Evolutionary conservation across 768 basidiomycete species (phyloP).

Genomic region (Lepiota venenata): DNA sequence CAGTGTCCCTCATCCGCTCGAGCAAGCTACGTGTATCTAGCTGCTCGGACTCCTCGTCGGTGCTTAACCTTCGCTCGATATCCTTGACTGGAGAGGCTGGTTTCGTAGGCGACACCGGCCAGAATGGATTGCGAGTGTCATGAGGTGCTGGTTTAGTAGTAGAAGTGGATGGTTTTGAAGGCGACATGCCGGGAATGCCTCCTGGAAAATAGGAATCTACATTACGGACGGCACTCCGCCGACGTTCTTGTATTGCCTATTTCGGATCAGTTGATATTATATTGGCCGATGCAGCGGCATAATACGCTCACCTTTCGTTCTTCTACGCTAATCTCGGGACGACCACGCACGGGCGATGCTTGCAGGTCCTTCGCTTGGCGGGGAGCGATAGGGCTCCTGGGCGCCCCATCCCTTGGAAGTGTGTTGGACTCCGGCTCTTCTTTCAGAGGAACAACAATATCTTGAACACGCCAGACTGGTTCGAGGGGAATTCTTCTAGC

Average conservation of each 20-base stretch:
- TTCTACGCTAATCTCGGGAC: slow-evolving; percentile 33
- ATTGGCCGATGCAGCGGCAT: background rate
- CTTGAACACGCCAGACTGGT: slow-evolving; percentile 53
- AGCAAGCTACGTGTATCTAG: slow-evolving; percentile 39
- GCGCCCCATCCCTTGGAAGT: background rate
- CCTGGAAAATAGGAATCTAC: slow-evolving; percentile 49
- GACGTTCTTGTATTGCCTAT: slow-evolving; percentile 57
- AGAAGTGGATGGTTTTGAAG: slow-evolving; percentile 22
- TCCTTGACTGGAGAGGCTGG: slow-evolving; percentile 12
- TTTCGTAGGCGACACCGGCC: slow-evolving; percentile 7
- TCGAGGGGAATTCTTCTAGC: slow-evolving; percentile 46
- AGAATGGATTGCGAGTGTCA: slow-evolving; percentile 15
- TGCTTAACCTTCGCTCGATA: slow-evolving; percentile 12
- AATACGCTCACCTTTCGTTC: slow-evolving; percentile 37
- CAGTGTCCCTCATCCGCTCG: slow-evolving; percentile 47
- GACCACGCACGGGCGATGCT: slow-evolving; percentile 14
- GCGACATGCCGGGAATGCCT: slow-evolving; percentile 49
- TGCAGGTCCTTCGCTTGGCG: slow-evolving; percentile 6
- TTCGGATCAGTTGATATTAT: slow-evolving; percentile 16
- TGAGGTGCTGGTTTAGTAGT: slow-evolving; percentile 11
- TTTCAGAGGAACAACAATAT: slow-evolving; percentile 43
- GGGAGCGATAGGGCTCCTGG: background rate
- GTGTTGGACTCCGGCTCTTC: slow-evolving; percentile 3
- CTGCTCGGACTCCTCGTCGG: slow-evolving; percentile 29
- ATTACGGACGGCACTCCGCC: slow-evolving; percentile 52